Conservation (phyloP, 148 eudicot species). For the Cornus suecica region DNA sequence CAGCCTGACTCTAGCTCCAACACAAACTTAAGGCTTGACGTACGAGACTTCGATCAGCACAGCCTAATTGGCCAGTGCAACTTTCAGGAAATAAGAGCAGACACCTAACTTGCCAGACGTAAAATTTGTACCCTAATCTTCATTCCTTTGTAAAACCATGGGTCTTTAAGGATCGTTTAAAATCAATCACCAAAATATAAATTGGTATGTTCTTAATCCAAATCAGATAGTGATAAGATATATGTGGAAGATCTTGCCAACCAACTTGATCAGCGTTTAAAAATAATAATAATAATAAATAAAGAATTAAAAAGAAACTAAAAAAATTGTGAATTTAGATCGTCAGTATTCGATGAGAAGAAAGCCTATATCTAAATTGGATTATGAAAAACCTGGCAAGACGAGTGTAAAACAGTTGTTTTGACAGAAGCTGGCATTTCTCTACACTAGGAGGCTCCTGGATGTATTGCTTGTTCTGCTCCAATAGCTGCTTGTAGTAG, state of each 20-base stretch:
- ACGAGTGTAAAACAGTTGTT: slow-evolving; percentile 69
- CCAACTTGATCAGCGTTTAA: no score
- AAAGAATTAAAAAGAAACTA: no score
- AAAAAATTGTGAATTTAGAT: background rate
- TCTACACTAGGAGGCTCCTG: slow-evolving; percentile 64
- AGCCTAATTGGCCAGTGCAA: background rate
- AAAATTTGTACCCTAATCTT: background rate
- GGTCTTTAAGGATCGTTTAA: background rate
- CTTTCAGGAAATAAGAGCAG: background rate
- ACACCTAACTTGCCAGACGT: background rate
- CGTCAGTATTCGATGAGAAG: background rate
- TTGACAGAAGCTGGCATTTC: slow-evolving; percentile 59
- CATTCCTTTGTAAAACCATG: background rate
- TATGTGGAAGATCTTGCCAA: background rate
- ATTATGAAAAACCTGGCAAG: slow-evolving; percentile 53
- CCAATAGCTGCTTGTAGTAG: slow-evolving; percentile 60
- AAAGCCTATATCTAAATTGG: background rate
- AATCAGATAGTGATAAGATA: background rate
- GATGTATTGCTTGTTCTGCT: slow-evolving; percentile 62
- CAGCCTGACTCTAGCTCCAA: background rate
- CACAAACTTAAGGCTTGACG: background rate
- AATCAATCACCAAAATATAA: background rate
- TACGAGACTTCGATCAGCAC: background rate
- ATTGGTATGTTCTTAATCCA: background rate
- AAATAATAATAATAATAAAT: no score